These are phyloP conservation scores for Trichophyton rubrum DNA, from an alignment of 2,329 filamentous ascomycete species.

Conservation along the genomic window DNA sequence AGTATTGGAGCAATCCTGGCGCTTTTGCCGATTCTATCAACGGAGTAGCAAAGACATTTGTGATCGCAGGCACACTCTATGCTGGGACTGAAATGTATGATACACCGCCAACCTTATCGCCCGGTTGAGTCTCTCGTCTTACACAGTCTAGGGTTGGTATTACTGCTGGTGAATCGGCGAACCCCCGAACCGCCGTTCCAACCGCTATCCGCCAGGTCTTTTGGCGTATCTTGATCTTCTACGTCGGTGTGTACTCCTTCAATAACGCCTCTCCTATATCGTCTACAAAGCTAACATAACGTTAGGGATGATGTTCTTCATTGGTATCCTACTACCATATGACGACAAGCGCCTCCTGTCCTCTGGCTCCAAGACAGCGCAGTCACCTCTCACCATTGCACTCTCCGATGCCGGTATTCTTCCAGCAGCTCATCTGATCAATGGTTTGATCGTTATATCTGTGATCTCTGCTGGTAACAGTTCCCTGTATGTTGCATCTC, in stretches of 20 bases:
- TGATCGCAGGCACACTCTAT: conserved; percentile 18
- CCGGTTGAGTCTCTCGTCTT: not conserved
- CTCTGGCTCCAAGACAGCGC: conserved; percentile 49
- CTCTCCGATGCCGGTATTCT: conserved; percentile 63
- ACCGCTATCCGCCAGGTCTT: conserved; percentile 32
- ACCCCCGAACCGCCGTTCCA: conserved; percentile 36
- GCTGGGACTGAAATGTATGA: conserved; percentile 8
- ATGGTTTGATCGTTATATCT: conserved; percentile 62
- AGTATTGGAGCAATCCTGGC: conserved; percentile 27
- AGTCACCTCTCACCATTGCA: conserved; percentile 62
- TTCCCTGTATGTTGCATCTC: conserved; percentile 64
- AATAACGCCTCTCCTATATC: not conserved
- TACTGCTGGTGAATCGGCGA: conserved; percentile 27
- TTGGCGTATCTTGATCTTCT: conserved; percentile 41
- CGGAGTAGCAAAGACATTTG: conserved; percentile 26
- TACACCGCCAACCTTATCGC: not conserved
- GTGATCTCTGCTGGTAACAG: conserved; percentile 61
- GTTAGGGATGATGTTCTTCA: conserved; percentile 57
- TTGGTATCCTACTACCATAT: conserved; percentile 59
- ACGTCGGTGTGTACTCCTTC: conserved; percentile 36
- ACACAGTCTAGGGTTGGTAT: conserved; percentile 22
- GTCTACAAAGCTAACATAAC: not conserved
- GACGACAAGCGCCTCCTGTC: conserved; percentile 53
- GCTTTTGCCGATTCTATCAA: conserved; percentile 26
- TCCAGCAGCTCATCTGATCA: conserved; percentile 62